Conservation (phyloP, 1,284 basidiomycete species). For the Cryptococcus neoformans region DNA sequence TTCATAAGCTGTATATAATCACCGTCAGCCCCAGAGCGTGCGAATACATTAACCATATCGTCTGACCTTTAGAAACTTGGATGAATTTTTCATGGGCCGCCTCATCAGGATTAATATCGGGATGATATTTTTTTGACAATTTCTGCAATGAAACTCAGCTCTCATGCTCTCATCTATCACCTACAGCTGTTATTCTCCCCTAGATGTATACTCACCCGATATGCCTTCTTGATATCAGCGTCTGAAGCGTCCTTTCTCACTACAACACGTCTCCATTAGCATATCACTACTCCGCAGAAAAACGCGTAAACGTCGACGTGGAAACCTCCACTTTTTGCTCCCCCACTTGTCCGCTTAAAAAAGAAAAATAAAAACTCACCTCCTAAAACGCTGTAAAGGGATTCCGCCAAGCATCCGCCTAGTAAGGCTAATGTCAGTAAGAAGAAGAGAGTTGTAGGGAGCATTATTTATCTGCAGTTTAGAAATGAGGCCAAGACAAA, state of each 20-base stretch:
- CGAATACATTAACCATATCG: not conserved
- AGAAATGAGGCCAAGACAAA: no score
- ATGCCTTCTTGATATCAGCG: constrained; percentile 83
- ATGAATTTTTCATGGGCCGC: constrained; percentile 81
- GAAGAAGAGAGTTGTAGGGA: constrained; percentile 23
- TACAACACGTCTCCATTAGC: constrained; percentile 38
- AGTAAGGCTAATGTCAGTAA: constrained; percentile 36
- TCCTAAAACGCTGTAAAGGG: constrained; percentile 49
- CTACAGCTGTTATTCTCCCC: not conserved
- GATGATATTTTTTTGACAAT: constrained; percentile 83
- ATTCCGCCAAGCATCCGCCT: constrained; percentile 36
- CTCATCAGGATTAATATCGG: constrained; percentile 87
- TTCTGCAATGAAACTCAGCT: constrained; percentile 51
- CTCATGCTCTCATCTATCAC: not conserved
- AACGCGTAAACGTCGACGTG: constrained; percentile 14
- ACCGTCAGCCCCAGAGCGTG: not conserved
- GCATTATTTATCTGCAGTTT: constrained; percentile 16
- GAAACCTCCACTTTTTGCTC: constrained; percentile 3
- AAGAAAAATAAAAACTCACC: constrained; percentile 26
- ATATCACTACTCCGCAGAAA: not conserved
- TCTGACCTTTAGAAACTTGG: constrained; percentile 76
- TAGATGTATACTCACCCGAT: constrained; percentile 53
- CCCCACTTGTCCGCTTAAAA: no score
- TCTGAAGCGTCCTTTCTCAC: constrained; percentile 77
- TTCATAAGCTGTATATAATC: constrained; percentile 69